A percentile compares a stretch with the other conserved stretches of the same genome.
These are phyloP conservation scores for Aeminium ludgeri DNA, from an alignment of 495 filamentous ascomycete species.

Conservation along the genomic window DNA sequence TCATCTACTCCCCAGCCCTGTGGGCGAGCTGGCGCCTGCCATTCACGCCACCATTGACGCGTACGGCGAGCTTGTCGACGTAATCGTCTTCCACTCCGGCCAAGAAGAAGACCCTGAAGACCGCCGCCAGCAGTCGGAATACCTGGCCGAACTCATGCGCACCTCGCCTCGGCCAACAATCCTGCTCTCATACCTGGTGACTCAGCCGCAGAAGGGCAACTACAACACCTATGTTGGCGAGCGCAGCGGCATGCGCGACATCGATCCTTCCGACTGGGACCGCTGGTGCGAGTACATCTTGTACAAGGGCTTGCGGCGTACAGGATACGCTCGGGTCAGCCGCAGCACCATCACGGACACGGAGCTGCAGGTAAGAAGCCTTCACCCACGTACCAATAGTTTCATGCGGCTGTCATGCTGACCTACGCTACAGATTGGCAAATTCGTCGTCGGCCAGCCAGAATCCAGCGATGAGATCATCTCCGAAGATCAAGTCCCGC, in stretches of 20 bases:
- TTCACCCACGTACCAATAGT: neutral
- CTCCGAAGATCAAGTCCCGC: conserved; percentile 50
- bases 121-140: conserved; percentile 71
- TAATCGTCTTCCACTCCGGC: conserved; percentile 97
- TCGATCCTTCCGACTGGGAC: conserved; percentile 88
- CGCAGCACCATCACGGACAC: conserved; percentile 90
- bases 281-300: conserved; percentile 99
- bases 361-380: conserved; percentile 63
- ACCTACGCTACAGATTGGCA: conserved; percentile 46
- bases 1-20: conserved; percentile 81
- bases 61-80: conserved; percentile 79
- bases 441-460: conserved; percentile 70
- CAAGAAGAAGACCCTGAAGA: conserved; percentile 97
- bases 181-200: conserved; percentile 82
- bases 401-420: conserved; percentile 11
- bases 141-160: conserved; percentile 79
- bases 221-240: conserved; percentile 94
- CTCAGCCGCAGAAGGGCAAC: conserved; percentile 76
- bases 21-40: conserved; percentile 87
- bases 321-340: conserved; percentile 80
- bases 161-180: conserved; percentile 64
- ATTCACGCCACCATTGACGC: conserved; percentile 90
- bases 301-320: conserved; percentile 73
- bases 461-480: conserved; percentile 45
- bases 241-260: conserved; percentile 79